Evolutionary conservation across 495 filamentous ascomycete species (phyloP).

Genomic region (Penicillium pancosmium): DNA sequence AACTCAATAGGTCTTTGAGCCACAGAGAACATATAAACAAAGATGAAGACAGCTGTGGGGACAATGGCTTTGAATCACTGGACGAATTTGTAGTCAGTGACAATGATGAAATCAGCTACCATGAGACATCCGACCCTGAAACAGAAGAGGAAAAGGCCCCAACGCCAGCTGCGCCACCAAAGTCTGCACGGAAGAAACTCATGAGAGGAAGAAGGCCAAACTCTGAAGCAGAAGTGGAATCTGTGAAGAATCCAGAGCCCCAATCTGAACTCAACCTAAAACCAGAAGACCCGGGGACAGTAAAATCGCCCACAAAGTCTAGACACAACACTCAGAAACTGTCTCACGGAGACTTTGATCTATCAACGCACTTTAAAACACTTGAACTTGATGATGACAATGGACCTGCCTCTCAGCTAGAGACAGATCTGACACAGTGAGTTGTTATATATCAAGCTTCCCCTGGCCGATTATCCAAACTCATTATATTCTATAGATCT

Average conservation of each 20-base stretch:
- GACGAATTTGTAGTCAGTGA: conserved; percentile 53
- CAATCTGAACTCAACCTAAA: conserved; percentile 25
- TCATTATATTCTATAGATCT: conserved; percentile 19
- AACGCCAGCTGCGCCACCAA: conserved; percentile 29
- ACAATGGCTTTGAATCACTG: conserved; percentile 41
- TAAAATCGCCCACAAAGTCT: conserved; percentile 18
- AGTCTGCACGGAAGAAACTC: conserved; percentile 34
- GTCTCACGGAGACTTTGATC: conserved; percentile 30
- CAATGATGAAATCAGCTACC: conserved; percentile 45
- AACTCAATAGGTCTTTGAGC: conserved; percentile 10
- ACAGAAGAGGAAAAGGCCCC: conserved; percentile 32
- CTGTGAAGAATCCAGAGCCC: conserved; percentile 13
- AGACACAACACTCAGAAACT: conserved; percentile 17
- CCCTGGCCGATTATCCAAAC: background rate
- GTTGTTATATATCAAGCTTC: conserved; percentile 5
- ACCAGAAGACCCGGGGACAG: conserved; percentile 22
- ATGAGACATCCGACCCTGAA: conserved; percentile 40
- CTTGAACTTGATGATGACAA: conserved; percentile 29
- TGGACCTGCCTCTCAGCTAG: conserved; percentile 25
- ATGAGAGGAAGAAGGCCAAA: conserved; percentile 39
- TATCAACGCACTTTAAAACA: conserved; percentile 27
- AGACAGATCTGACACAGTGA: conserved; percentile 28
- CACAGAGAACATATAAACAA: conserved; percentile 18
- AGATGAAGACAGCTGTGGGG: conserved; percentile 27
- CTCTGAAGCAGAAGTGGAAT: conserved; percentile 21